phyloP scores from a whole-genome alignment of 139 green algal genomes.

The Coccomyxa sp. region DNA sequence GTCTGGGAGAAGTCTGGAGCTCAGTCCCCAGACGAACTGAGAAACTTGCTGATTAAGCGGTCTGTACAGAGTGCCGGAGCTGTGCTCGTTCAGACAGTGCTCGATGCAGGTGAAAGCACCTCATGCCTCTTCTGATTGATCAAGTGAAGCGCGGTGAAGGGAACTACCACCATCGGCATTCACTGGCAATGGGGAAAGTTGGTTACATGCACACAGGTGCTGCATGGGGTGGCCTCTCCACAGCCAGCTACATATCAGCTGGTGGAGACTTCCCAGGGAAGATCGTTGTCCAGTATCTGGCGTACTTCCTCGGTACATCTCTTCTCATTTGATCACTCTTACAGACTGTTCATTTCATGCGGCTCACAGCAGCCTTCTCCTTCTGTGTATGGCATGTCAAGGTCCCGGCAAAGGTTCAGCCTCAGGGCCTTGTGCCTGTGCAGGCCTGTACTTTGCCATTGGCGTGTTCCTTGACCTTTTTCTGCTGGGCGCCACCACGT shows the following conservation, averaged over 20 bases:
- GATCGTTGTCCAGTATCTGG: slow-evolving; percentile 26
- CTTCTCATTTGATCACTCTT: too few relatives aligned
- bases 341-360: too few relatives aligned
- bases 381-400: background rate
- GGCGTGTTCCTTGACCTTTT: slow-evolving; percentile 47
- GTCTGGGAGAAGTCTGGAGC: slow-evolving; percentile 27
- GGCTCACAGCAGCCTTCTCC: too few relatives aligned
- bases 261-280: slow-evolving; percentile 13
- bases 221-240: slow-evolving; percentile 6
- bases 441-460: slow-evolving; percentile 18
- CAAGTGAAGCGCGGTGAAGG: background rate
- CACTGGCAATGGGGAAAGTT: too few relatives aligned
- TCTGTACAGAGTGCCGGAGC: slow-evolving; percentile 5
- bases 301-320: slow-evolving; percentile 30
- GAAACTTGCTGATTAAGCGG: slow-evolving; percentile 36
- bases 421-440: background rate
- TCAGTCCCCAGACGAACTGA: slow-evolving; percentile 29
- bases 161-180: too few relatives aligned
- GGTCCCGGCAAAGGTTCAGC: background rate
- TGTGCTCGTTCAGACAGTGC: slow-evolving; percentile 23
- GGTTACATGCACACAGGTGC: background rate
- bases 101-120: slow-evolving; percentile 32
- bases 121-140: background rate
- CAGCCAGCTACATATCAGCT: background rate
- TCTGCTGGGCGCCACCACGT: slow-evolving; percentile 31